Evolutionary conservation across 2,329 filamentous ascomycete species (phyloP), one percentile per base, ranked within the genome.

Genomic region (Fusarium zealandicum): DNA sequence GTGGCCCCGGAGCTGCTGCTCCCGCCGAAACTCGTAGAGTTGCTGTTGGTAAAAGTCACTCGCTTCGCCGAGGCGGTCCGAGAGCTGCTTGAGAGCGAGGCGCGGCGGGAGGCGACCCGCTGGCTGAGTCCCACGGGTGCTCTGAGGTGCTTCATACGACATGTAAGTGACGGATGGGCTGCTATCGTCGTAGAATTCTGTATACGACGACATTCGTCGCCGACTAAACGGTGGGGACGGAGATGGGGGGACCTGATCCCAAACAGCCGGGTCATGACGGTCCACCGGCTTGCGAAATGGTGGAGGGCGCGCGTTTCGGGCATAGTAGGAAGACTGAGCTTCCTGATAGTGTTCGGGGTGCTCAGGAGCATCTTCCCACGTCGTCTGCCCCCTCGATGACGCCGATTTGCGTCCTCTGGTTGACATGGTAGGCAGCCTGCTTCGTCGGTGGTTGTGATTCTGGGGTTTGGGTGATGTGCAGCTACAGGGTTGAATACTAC

Each of bases 81-180:
- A 51, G 14, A 62, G 55, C 43, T 59, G 54, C 9, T 56, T 52
- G 16, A 62, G 41, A 8, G 58, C 59, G 17, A 62, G 45, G 9
- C 54, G 59, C n/a, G 55, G 58, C n/a, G 54, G 59, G n/a, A 62
- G 58, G 5, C 32, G 37, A 16, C 43, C 43, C 25, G 6, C 22
- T 30, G 52, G 42, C 20, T 33, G 50, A n/a, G 32, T 13, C 10
- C 13, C n/a, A 4, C 8, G 8, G 5, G 12, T 25, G 6, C 22
- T 16, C 8, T 44, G 46, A 16, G 10, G 28, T 9, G 43, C 38
- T 17, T 52, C 27, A 14, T 46, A 55, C 3, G 50, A 55, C 8
- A 37, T 17, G 22, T 46, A 59, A 16, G 32, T 39, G 6, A 56
- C 38, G 10, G 32, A 30, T 36, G 57, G 51, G 4, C 13, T 32